Base-by-base conservation (phyloP, 345 rosid genomes). In the Murraya paniculata region DNA sequence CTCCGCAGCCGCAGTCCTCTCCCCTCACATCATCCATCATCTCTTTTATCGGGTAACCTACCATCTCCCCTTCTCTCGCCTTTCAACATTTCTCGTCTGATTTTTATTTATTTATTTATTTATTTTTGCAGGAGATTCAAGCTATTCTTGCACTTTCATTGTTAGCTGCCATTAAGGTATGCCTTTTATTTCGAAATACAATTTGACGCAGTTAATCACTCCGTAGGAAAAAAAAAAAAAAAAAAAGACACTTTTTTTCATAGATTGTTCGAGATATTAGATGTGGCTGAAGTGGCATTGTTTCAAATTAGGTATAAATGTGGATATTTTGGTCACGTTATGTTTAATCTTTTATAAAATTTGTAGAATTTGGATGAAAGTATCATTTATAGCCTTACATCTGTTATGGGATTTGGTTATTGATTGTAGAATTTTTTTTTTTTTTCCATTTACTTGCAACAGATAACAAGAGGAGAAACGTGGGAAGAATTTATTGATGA, bases 401-500 rank as follows among this genome's bases (percentile, higher is more conserved):
- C 21, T 53, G 19, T 5, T 11, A 45, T 45, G 50, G 39, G n/a
- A 57, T 72, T 72, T 58, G 65, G 14, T 72, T 35, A 25, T 9
- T 72, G 25, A 72, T 1, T 8, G 30, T 24, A 22, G 9, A 57
- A 11, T 45, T 45, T 41, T 41, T 45, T 45, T 13, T 11, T 4
- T 45, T 4, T 13, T n/a, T n/a, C n/a, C n/a, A 31, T 14, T 28
- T 31, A 48, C 79, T 75, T 82, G 61, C 79, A 30, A 74, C 82
- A 94, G 98, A 74, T 84, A 33, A 91, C 86, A 75, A 90, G 82
- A 75, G 92, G 85, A 67, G 98, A 95, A 80, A 87, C 95, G 31
- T 91, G 95, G 98, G 98, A 93, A 72, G 93, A 87, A 24, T 85
- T 91, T 68, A 77, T 91, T 79, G 88, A 89, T 18, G 92, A 93